Evolutionary conservation across 306 rosid species (phyloP).

Genomic region (Cyclanthera cordifolia): DNA sequence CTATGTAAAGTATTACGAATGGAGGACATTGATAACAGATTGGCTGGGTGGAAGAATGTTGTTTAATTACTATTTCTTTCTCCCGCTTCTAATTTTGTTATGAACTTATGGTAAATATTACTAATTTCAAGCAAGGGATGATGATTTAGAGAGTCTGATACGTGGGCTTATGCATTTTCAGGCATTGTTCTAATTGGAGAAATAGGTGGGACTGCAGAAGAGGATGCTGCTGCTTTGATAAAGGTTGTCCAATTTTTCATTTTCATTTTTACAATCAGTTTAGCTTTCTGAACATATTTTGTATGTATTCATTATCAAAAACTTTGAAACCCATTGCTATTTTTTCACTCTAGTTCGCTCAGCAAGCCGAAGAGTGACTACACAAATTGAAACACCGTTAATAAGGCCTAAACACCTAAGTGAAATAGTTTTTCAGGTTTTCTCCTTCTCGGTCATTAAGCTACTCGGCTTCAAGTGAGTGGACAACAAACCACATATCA

Average conservation of each 20-base stretch:
- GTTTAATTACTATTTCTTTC: neutral
- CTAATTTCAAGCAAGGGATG: neutral
- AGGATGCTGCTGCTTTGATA: slow-evolving; percentile 96
- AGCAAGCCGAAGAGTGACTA: too few relatives aligned
- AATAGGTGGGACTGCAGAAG: slow-evolving; percentile 99
- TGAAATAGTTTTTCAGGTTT: too few relatives aligned
- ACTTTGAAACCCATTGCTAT: neutral
- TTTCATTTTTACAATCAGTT: neutral
- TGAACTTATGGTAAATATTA: neutral
- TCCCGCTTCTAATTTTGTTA: neutral
- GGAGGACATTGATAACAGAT: neutral
- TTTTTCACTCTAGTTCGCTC: neutral
- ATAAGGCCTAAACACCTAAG: too few relatives aligned
- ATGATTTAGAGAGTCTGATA: neutral
- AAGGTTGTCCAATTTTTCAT: slow-evolving; percentile 32
- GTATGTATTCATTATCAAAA: neutral
- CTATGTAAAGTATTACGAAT: neutral
- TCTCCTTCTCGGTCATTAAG: too few relatives aligned
- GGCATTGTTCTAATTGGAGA: slow-evolving; percentile 93
- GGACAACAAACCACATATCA: too few relatives aligned
- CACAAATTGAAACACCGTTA: too few relatives aligned
- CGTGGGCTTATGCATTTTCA: slow-evolving; percentile 26
- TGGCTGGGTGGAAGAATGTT: neutral
- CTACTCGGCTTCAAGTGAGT: too few relatives aligned
- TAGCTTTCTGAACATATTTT: neutral